These are phyloP conservation scores for Paecilomyces niveus DNA, from an alignment of 2,329 filamentous ascomycete species.

Conservation along the genomic window DNA sequence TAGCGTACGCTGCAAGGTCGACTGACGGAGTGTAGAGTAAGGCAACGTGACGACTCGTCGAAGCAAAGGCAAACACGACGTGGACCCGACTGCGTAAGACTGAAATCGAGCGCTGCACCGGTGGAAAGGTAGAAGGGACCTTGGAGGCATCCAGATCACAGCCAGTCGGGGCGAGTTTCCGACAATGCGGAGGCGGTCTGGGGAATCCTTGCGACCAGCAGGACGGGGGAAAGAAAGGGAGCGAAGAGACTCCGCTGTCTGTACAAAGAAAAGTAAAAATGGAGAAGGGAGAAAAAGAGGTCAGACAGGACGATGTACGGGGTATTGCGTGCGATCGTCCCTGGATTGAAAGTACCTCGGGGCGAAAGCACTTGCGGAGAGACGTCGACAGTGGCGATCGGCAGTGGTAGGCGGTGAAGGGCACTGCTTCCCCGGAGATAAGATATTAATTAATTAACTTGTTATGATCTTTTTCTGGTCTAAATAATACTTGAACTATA, in stretches of 20 bases:
- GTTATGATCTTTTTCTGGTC: no score
- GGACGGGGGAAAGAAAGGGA: background rate
- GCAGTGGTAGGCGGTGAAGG: background rate
- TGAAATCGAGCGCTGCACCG: constrained; percentile 13
- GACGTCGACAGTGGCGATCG: background rate
- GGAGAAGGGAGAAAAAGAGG: background rate
- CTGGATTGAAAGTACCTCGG: background rate
- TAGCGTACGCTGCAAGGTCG: constrained; percentile 10
- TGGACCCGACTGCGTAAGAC: constrained; percentile 4
- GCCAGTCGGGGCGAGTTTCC: background rate
- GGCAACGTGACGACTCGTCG: constrained; percentile 7
- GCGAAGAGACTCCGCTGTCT: background rate
- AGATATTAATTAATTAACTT: background rate
- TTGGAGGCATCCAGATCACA: constrained; percentile 26
- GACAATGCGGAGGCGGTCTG: background rate
- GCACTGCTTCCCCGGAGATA: background rate
- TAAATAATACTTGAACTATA: no score
- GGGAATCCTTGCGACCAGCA: background rate
- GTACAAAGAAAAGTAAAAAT: background rate
- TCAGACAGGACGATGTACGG: background rate
- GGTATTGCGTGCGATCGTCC: background rate
- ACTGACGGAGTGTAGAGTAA: background rate
- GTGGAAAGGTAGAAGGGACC: constrained; percentile 22
- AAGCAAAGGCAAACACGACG: constrained; percentile 8
- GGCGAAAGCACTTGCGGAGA: background rate